Evolutionary conservation across 176 grass and related monocot genomes (phyloP).

Genomic region (Hyparrhenia diplandra): DNA sequence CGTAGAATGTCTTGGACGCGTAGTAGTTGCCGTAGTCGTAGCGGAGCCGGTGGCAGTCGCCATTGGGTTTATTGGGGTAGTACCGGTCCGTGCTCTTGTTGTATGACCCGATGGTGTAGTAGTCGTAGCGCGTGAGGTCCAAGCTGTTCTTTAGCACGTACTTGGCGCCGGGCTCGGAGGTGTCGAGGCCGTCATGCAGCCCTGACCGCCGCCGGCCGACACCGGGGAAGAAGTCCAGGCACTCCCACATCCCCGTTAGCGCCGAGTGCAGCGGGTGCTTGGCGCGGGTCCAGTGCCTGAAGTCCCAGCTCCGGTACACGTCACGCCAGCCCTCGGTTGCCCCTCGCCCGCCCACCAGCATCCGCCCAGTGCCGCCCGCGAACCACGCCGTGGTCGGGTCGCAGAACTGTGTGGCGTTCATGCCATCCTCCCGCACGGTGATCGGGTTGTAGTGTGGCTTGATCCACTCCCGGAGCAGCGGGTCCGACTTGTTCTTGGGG

Average conservation of each 20-base stretch:
- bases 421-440: neutral
- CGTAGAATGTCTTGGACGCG: constrained; percentile 65
- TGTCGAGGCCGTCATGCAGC: too few relatives aligned
- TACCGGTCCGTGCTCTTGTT: neutral
- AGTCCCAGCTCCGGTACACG: constrained; percentile 10
- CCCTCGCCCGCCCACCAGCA: neutral
- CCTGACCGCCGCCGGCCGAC: too few relatives aligned
- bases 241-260: too few relatives aligned
- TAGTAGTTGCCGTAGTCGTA: constrained; percentile 83
- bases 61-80: neutral
- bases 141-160: constrained; percentile 5
- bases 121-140: neutral
- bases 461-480: constrained; percentile 11
- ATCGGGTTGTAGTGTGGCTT: constrained; percentile 11
- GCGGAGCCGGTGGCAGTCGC: neutral
- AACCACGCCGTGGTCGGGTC: constrained; percentile 15
- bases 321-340: neutral
- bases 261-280: too few relatives aligned
- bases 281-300: neutral
- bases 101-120: neutral
- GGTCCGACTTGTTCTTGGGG: constrained; percentile 1
- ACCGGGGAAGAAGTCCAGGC: too few relatives aligned
- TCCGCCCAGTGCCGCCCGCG: neutral
- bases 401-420: constrained; percentile 1
- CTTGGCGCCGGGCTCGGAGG: too few relatives aligned